These are phyloP conservation scores for Stygiomarasmius scandens DNA, from an alignment of 1,284 basidiomycete genomes.

Conservation along the genomic window DNA sequence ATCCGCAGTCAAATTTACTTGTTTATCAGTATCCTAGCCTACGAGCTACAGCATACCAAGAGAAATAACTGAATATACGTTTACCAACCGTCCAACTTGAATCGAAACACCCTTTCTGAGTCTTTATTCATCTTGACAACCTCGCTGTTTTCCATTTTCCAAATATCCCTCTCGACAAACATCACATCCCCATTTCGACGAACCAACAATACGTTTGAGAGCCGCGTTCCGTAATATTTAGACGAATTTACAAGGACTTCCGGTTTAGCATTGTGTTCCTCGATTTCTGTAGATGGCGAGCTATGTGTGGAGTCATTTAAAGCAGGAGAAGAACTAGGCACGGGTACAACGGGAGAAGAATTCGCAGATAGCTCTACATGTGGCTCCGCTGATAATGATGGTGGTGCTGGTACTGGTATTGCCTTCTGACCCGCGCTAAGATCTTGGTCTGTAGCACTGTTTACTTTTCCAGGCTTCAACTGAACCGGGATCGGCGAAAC, in stretches of 20 bases:
- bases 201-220: constrained; percentile 73
- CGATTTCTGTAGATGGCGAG: no score
- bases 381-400: no score
- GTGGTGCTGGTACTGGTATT: no score
- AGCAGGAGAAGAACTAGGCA: not conserved
- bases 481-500: constrained; percentile 44
- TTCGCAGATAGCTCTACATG: no score
- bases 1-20: no score
- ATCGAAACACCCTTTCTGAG: constrained; percentile 55
- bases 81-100: constrained; percentile 39
- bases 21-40: no score
- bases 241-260: not conserved
- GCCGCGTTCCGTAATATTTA: constrained; percentile 65
- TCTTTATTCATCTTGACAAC: constrained; percentile 41
- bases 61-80: no score
- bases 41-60: no score
- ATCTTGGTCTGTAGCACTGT: not conserved
- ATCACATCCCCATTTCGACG: constrained; percentile 58
- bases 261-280: not conserved
- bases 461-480: constrained; percentile 2
- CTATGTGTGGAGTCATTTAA: not conserved
- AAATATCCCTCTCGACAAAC: constrained; percentile 75
- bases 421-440: no score
- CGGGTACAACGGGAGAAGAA: not conserved
- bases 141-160: constrained; percentile 47